Base-by-base conservation (phyloP, 2,329 filamentous ascomycete species). In the Talaromyces sp. region DNA sequence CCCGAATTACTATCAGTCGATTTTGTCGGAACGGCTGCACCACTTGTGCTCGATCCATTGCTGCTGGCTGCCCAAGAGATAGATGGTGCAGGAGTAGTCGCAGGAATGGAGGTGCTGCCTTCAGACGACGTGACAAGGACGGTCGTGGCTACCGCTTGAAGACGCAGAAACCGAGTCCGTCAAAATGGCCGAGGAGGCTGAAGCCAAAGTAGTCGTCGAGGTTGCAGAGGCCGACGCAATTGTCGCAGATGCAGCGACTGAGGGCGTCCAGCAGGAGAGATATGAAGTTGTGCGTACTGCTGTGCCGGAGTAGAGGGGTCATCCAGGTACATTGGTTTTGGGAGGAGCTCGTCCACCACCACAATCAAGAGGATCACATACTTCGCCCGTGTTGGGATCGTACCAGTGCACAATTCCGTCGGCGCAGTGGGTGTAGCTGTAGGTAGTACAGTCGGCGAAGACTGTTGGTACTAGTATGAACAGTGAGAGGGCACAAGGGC, bases 331-430 rank as follows among this genome's bases (percentile, higher is more conserved):
- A 29, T 67, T 56, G 13, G 38, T 58, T 36, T 67, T 70, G 1
- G 53, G 25, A 2, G 68, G 68, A 58, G 68, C 67, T 34, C 64
- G 66, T 19, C 64, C 69, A 49, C 70, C 70, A 29, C 70, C 70
- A 47, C 70, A 71, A 61, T 71, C 67, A 25, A 70, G 63, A 5
- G 65, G 65, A 53, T 71, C 70, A 63, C 69, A 70, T 40, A 70
- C 64, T 60, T 69, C 68, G 47, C 69, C 70, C 1, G 65, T 71
- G 15, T 40, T 40, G 3, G 69, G 70, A 60, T 69, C 66, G 61
- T 67, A 70, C 64, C 65, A 70, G 63, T 69, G 68, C 11, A 68
- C 61, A 56, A 63, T 70, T 1, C 38, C 59, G 60, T 69, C 69
- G 43, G 61, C 67, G 36, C 56, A 58, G 13, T 25, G 22, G 36